Conservation (phyloP, 192 early-diverging fungal genomes). For the Coemansia sp. region DNA sequence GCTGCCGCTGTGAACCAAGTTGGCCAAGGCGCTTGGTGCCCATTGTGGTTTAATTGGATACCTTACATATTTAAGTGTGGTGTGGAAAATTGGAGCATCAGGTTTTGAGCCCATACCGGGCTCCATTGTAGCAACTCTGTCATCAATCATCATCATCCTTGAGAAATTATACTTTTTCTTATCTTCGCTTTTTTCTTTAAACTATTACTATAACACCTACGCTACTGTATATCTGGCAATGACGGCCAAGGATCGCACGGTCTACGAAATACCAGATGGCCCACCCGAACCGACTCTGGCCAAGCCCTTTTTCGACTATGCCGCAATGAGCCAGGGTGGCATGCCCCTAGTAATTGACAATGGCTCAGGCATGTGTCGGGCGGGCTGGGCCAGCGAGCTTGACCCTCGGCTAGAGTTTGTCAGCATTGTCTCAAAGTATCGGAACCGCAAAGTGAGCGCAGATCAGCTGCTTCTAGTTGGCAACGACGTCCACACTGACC, state of each 20-base stretch:
- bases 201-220: neutral
- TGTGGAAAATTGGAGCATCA: neutral
- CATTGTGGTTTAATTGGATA: neutral
- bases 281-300: conserved; percentile 38
- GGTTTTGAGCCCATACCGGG: neutral
- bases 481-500: conserved; percentile 38
- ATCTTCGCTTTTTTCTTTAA: neutral
- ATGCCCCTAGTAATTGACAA: conserved; percentile 74
- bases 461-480: conserved; percentile 44
- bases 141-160: neutral
- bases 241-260: conserved; percentile 12
- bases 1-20: neutral
- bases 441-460: conserved; percentile 38
- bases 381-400: conserved; percentile 78
- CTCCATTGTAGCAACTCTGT: neutral
- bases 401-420: conserved; percentile 65
- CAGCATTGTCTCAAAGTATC: conserved; percentile 79
- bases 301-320: conserved; percentile 61
- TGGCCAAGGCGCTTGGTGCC: neutral
- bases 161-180: neutral
- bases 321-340: conserved; percentile 44
- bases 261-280: conserved; percentile 57
- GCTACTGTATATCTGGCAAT: conserved; percentile 1
- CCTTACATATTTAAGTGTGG: neutral
- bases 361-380: conserved; percentile 78